Base-by-base conservation (phyloP, 2,329 filamentous ascomycete species). In the Aspergillus fructus region DNA sequence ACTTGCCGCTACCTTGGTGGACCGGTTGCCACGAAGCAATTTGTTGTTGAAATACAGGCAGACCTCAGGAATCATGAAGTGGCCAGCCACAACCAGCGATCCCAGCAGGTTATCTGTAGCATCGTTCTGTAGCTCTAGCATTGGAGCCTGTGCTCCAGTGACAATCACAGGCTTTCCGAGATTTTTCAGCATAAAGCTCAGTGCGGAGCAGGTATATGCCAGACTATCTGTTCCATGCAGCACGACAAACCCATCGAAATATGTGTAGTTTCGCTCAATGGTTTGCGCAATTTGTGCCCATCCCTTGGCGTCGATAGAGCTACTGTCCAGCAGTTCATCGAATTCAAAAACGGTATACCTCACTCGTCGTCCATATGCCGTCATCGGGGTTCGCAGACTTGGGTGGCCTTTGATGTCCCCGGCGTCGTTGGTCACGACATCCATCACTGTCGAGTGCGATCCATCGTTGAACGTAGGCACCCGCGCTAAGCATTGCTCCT, bases 21-120 rank as follows among this genome's bases (percentile, higher is more conserved):
- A 87, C 59, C 93, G 82, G 75, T 96, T 96, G 15, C 93, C 93
- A 24, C 93, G 86, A 77, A 93, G 96, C 19, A 97, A 83, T 64
- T 88, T 91, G 77, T 96, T 90, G 75, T 94, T 91, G 81, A 97
- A 97, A 79, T 96, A 96, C 37, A 97, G 82, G 71, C 91, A 93
- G 53, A 97, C 93, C 73, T 96, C 93, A 0, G 93, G 92, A 57
- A 97, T 91, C 78, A 91, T 89, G 70, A 96, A 96, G 59, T 94
- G 94, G 34, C 91, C 91, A 3, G 93, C 93, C 55, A 96, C 89
- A 69, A 96, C 91, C 68, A 96, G 82, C 1, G 91, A 93, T 19
- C 90, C 90, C 5, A 96, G 83, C 12, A 97, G 83, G 68, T 96
- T 97, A 76, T 96, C 92, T 39, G 92, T 89, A 9, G 92, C 93